Evolutionary conservation across 805 yeast species (phyloP), one percentile per base, ranked within the genome.

Genomic region (Yarrowia yakushimensis): DNA sequence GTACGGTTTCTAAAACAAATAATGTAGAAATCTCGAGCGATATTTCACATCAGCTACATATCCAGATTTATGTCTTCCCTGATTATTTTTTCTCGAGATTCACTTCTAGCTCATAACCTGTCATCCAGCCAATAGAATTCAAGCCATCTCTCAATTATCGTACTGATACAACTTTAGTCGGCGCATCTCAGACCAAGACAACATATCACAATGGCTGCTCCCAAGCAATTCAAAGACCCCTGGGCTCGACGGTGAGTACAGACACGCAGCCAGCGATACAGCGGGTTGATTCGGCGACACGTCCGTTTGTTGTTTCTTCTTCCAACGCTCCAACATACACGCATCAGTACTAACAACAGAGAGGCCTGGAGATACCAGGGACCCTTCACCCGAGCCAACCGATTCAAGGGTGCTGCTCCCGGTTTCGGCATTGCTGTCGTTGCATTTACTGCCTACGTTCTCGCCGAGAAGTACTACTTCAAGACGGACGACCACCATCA

Each of bases 301-400:
- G 13, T 7, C n/a, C 34, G 13, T 8, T 12, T 31, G 34, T 31
- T 12, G 34, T 12, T n/a, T n/a, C n/a, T n/a, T n/a, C n/a, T n/a
- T n/a, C n/a, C n/a, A n/a, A n/a, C n/a, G n/a, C n/a, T n/a, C n/a
- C n/a, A n/a, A n/a, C n/a, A n/a, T n/a, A n/a, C n/a, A 30, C 31
- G 7, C 12, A 1, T 10, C 63, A 43, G 52, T 64, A 52, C 60
- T 57, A 65, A 57, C 63, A 30, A 30, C 66, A 86, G 96, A 81
- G 96, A 89, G 73, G 94, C 96, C 50, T 89, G 96, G 96, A 85
- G 96, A 80, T 87, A 85, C 76, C 86, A 84, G 70, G 96, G 94
- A 64, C 88, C 85, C 60, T 90, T 90, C 77, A 80, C 88, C 61
- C 83, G 90, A 68, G 75, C 76, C 55, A 84, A 85, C 75, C 79